Evolutionary conservation across 768 basidiomycete species (phyloP).

Genomic region (Galerina sulciceps): DNA sequence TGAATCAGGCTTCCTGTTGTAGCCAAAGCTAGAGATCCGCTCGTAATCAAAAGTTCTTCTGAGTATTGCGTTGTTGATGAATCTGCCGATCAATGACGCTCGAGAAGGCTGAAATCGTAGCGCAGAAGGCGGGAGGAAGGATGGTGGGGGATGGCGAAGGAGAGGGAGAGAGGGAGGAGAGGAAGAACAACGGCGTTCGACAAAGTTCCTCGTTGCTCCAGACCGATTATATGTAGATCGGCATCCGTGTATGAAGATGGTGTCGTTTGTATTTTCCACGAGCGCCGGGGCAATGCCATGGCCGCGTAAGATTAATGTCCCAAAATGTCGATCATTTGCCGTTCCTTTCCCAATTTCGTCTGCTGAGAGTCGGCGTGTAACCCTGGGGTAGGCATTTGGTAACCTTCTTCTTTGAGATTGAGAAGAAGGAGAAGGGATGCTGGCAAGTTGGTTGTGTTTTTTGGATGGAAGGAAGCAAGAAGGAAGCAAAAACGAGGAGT

Average conservation of each 20-base stretch:
- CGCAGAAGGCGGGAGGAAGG: neutral
- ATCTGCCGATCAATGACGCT: neutral
- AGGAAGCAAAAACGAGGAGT: neutral
- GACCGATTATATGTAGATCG: neutral
- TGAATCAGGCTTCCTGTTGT: no score
- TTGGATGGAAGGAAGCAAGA: neutral
- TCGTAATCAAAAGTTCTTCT: no score
- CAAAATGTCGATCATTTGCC: neutral
- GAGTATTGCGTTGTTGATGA: neutral
- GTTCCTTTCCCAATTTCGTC: slow-evolving; percentile 1
- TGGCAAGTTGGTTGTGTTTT: neutral
- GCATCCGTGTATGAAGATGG: slow-evolving; percentile 6
- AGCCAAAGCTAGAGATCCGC: no score
- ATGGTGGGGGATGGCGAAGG: neutral
- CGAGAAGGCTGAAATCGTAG: neutral
- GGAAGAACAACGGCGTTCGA: neutral
- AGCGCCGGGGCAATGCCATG: slow-evolving; percentile 6
- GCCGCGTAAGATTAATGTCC: neutral
- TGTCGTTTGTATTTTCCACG: slow-evolving; percentile 1
- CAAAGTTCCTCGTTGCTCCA: neutral
- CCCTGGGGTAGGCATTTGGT: neutral
- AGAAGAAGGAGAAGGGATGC: neutral
- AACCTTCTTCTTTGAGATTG: neutral
- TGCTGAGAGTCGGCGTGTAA: neutral
- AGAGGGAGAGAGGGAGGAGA: neutral